These are phyloP conservation scores for Leishmania braziliensis DNA, from an alignment of 208 protist genomes.

Conservation along the genomic window DNA sequence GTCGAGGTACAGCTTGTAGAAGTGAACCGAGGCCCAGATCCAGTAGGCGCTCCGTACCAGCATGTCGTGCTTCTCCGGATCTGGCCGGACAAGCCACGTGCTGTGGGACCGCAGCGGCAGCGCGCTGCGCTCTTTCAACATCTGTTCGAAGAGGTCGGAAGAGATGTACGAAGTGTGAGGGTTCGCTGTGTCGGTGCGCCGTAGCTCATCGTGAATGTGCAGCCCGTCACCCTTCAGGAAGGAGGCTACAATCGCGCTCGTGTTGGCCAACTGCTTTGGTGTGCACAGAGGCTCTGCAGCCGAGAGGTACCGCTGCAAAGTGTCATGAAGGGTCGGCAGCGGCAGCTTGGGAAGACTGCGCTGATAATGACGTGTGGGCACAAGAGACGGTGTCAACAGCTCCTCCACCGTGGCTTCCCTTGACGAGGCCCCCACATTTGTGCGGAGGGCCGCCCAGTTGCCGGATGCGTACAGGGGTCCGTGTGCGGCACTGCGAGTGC, in stretches of 20 bases:
- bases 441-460: constrained; percentile 43
- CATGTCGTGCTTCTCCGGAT: constrained; percentile 66
- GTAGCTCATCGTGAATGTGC: constrained; percentile 68
- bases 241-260: constrained; percentile 37
- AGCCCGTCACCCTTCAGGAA: constrained; percentile 65
- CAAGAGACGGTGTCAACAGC: constrained; percentile 25
- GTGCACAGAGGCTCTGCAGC: constrained; percentile 60
- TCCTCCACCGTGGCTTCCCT: constrained; percentile 17
- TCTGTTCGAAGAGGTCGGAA: constrained; percentile 73
- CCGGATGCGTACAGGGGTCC: constrained; percentile 10
- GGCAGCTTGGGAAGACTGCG: constrained; percentile 77
- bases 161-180: constrained; percentile 88
- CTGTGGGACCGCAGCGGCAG: constrained; percentile 72
- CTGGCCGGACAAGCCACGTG: constrained; percentile 52
- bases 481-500: background rate
- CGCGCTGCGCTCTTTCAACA: constrained; percentile 54
- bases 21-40: constrained; percentile 69
- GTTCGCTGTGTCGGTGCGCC: constrained; percentile 78
- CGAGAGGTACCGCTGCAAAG: constrained; percentile 16
- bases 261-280: constrained; percentile 41
- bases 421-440: constrained; percentile 4
- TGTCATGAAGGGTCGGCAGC: constrained; percentile 26
- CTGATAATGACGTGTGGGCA: constrained; percentile 85
- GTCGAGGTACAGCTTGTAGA: constrained; percentile 73
- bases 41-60: constrained; percentile 74